phyloP scores from a whole-genome alignment of 164 flowering plant genomes.

The Berberis vulgaris region DNA sequence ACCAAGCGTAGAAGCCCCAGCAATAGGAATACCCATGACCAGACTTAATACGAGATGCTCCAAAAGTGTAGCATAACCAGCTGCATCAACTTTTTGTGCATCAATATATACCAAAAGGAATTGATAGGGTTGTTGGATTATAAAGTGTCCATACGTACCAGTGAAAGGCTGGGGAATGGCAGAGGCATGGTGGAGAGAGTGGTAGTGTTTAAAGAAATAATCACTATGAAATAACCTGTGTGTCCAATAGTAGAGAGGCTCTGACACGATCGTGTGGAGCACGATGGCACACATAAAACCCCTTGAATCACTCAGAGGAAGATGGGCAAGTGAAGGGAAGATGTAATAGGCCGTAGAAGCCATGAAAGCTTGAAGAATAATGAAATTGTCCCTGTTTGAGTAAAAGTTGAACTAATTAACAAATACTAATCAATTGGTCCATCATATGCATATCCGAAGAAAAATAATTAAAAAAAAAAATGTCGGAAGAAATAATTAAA shows the following conservation, averaged over 20 bases:
- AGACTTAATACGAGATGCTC: constrained; percentile 51
- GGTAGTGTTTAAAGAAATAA: constrained; percentile 44
- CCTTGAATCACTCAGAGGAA: constrained; percentile 51
- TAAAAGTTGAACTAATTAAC: background rate
- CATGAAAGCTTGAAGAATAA: constrained; percentile 58
- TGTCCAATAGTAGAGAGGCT: constrained; percentile 62
- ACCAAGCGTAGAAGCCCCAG: constrained; percentile 47
- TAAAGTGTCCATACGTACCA: background rate
- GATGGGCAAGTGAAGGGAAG: constrained; percentile 27
- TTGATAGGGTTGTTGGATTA: background rate
- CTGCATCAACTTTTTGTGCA: constrained; percentile 28
- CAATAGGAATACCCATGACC: constrained; percentile 50
- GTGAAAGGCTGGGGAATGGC: constrained; percentile 33
- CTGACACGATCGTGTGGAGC: constrained; percentile 58
- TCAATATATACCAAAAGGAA: background rate
- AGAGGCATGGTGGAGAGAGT: constrained; percentile 72
- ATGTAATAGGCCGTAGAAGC: constrained; percentile 34
- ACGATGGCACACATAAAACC: constrained; percentile 35
- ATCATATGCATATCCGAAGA: too few species aligned
- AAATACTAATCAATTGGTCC: background rate
- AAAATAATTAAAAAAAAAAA: too few species aligned
- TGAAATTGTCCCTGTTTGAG: constrained; percentile 68
- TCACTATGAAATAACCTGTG: constrained; percentile 47
- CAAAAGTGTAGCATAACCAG: constrained; percentile 56
- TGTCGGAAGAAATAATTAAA: background rate